Evolutionary conservation across 257 asterid genomes (phyloP).

Genomic region (Solanum lignicaule): DNA sequence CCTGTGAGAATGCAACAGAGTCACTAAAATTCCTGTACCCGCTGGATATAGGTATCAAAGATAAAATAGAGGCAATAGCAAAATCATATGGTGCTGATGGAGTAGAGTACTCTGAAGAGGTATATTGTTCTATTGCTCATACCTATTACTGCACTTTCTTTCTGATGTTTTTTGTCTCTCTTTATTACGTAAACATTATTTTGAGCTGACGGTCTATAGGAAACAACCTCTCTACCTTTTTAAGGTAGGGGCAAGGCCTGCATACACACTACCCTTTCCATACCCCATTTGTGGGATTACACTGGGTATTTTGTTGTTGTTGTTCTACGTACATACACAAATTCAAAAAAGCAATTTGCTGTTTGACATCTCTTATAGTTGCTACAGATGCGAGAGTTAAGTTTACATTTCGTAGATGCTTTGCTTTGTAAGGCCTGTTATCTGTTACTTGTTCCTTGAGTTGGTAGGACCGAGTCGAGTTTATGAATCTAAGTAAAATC

Average conservation of each 20-base stretch:
- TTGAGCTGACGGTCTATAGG: neutral
- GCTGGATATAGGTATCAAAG: slow-evolving; percentile 69
- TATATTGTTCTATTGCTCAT: slow-evolving; percentile 4
- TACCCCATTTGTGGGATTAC: neutral
- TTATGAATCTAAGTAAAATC: neutral
- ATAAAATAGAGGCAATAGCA: slow-evolving; percentile 89
- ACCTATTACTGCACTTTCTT: neutral
- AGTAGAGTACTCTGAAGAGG: slow-evolving; percentile 93
- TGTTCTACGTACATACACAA: neutral
- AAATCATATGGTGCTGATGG: slow-evolving; percentile 95
- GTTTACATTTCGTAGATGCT: neutral
- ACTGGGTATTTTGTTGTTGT: neutral
- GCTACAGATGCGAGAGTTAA: neutral
- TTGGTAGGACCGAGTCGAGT: neutral
- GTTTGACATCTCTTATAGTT: neutral
- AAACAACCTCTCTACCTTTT: neutral
- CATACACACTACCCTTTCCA: neutral
- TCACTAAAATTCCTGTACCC: slow-evolving; percentile 83
- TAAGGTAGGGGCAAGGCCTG: neutral
- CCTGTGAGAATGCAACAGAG: slow-evolving; percentile 68
- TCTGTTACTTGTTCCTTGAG: neutral
- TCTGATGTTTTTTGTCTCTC: neutral
- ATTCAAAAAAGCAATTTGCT: neutral
- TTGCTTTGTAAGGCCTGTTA: neutral
- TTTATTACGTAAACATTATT: neutral